Evolutionary conservation across 2,329 filamentous ascomycete species (phyloP).

Genomic region (Drechslera avenae): DNA sequence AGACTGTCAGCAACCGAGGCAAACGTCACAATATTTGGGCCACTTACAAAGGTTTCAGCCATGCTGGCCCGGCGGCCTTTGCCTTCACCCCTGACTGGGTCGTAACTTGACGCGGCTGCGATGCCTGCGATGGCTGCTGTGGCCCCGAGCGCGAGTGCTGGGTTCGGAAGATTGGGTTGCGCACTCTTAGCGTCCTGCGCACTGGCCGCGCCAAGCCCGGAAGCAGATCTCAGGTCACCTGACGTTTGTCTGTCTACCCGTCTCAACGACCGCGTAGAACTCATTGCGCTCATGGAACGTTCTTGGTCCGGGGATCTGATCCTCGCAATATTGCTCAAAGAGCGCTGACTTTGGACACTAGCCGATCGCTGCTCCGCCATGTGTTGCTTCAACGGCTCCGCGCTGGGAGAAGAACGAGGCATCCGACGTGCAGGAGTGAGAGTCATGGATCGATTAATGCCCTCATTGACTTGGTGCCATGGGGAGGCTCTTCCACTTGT

Average conservation of each 20-base stretch:
- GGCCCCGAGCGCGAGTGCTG: conserved; percentile 43
- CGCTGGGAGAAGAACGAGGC: conserved; percentile 43
- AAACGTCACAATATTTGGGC: conserved; percentile 9
- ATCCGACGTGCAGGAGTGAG: conserved; percentile 44
- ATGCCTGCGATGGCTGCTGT: conserved; percentile 50
- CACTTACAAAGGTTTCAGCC: conserved; percentile 91
- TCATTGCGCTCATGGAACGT: conserved; percentile 67
- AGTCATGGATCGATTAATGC: conserved; percentile 50
- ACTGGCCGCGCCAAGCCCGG: conserved; percentile 61
- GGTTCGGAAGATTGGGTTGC: conserved; percentile 38
- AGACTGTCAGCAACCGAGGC: conserved; percentile 31
- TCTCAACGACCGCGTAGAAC: conserved; percentile 72
- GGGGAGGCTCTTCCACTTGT: conserved; percentile 29
- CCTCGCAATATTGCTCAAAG: conserved; percentile 48
- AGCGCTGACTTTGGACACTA: conserved; percentile 54
- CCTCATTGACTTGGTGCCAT: conserved; percentile 54
- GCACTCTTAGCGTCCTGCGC: conserved; percentile 43
- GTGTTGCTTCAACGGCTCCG: conserved; percentile 44
- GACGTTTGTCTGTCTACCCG: conserved; percentile 70
- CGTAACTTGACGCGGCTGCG: conserved; percentile 63
- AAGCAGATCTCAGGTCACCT: conserved; percentile 75
- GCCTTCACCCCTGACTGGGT: conserved; percentile 84
- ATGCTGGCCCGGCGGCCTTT: conserved; percentile 80
- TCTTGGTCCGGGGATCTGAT: conserved; percentile 52
- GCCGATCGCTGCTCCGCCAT: conserved; percentile 44